These are phyloP conservation scores for Blepharisma undulans DNA, from an alignment of 169 alveolate species.

Conservation along the genomic window DNA sequence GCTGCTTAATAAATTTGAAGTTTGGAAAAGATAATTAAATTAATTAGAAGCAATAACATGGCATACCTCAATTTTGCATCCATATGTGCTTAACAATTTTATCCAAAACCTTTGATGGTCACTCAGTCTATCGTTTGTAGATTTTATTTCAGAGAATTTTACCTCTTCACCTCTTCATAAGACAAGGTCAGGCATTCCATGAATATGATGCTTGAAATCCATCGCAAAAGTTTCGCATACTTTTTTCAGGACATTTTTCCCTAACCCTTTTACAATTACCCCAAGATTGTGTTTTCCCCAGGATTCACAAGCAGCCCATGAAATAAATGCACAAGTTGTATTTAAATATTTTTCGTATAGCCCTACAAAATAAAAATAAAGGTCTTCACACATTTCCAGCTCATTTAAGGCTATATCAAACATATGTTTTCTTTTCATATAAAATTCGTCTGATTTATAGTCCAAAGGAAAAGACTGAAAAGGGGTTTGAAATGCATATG, in stretches of 20 bases:
- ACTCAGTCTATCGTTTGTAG: constrained; percentile 57
- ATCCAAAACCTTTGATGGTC: constrained; percentile 64
- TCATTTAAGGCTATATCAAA: constrained; percentile 51
- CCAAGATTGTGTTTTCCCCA: background rate
- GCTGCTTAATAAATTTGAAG: background rate
- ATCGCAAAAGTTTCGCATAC: background rate
- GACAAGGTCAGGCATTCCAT: constrained; percentile 35
- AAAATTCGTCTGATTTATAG: constrained; percentile 65
- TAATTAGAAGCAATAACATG: constrained; percentile 33
- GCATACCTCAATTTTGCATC: constrained; percentile 48
- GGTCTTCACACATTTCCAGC: constrained; percentile 46
- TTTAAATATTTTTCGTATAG: constrained; percentile 61
- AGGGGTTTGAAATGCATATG: constrained; percentile 70
- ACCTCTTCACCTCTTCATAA: background rate
- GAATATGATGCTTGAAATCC: background rate
- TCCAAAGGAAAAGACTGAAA: constrained; percentile 73
- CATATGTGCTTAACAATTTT: constrained; percentile 41
- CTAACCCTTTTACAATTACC: background rate
- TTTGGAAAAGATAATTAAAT: background rate
- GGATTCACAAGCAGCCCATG: constrained; percentile 62
- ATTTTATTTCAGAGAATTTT: constrained; percentile 59
- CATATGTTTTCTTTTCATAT: constrained; percentile 55
- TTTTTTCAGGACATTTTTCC: background rate
- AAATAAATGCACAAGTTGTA: constrained; percentile 60
- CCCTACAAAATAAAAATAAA: constrained; percentile 44